Base-by-base conservation (phyloP, 768 basidiomycete species). In the Boletus reticulatus region DNA sequence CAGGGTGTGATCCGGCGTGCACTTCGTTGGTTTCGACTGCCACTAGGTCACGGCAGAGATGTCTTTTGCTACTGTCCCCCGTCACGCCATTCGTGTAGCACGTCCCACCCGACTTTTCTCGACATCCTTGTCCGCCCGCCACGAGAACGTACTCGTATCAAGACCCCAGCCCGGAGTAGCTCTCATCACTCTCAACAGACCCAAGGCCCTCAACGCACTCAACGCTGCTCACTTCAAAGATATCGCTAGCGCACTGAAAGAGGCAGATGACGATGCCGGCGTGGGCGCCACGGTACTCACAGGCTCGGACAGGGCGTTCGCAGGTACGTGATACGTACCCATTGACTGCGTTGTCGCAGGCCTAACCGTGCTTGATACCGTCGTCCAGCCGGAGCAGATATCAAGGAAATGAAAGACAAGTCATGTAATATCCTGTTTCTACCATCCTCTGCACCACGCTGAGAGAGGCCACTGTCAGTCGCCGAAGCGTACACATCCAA, bases 331-430 rank as follows among this genome's bases (percentile, higher is more conserved):
- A 13, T 22, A 11, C 36, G 19, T 43, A 36, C 34, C 34, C 11
- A 39, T 41, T 36, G 19, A 27, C 19, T 7, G 17, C 17, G 34
- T 20, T 36, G 12, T 5, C 29, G 46, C 22, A 20, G 37, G 4
- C 13, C 46, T 29, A 41, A 51, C 41, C 44, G 27, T 13, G 19
- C 42, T 57, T 27, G 27, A 53, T 34, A 14, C 22, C 36, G 36
- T 43, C 43, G 17, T 61, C 43, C 52, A 94, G 94, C 94, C 64
- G 94, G 96, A 4, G 96, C 96, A 20, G 96, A 99, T 73, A 98
- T 99, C 75, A 98, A 97, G 76, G 94, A 98, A 75, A 98, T 98
- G 96, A 94, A 94, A 73, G 92, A 95, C 75, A 94, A 94, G 74
- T 76, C 85, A 56, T 97, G 93, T 94, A 65, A 67, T n/a, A 84